phyloP scores from a whole-genome alignment of 805 yeast genomes.

The Candida insectorum region DNA sequence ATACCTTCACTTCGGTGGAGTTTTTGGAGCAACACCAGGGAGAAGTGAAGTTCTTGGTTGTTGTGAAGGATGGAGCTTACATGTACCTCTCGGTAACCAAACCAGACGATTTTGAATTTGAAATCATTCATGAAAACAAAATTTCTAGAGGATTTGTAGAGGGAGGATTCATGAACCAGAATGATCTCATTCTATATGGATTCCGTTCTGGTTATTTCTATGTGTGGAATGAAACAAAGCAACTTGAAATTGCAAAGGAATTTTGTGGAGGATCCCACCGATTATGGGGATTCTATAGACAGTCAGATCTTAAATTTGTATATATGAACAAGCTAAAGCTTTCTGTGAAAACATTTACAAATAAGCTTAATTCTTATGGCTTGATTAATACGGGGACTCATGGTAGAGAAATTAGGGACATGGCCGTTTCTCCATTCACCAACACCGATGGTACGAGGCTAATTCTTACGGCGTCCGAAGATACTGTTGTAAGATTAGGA shows the following conservation, averaged over 20 bases:
- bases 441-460: constrained; percentile 31
- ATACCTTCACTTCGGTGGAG: constrained; percentile 59
- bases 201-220: constrained; percentile 78
- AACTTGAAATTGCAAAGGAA: constrained; percentile 64
- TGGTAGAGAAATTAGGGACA: constrained; percentile 85
- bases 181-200: constrained; percentile 63
- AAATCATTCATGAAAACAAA: constrained; percentile 51
- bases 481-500: constrained; percentile 70
- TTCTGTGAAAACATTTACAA: constrained; percentile 26
- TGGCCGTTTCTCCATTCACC: constrained; percentile 48
- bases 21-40: constrained; percentile 22
- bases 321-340: constrained; percentile 56
- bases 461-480: constrained; percentile 83
- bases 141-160: constrained; percentile 77
- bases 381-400: constrained; percentile 63
- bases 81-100: constrained; percentile 28
- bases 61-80: constrained; percentile 68
- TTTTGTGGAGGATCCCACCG: constrained; percentile 92
- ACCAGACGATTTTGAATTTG: constrained; percentile 15
- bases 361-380: constrained; percentile 21
- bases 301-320: constrained; percentile 30
- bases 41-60: constrained; percentile 35
- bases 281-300: constrained; percentile 58
- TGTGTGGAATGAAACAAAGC: constrained; percentile 77
- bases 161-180: constrained; percentile 50